Evolutionary conservation across 2,329 filamentous ascomycete genomes (phyloP).

Genomic region (Rutstroemia sp.): DNA sequence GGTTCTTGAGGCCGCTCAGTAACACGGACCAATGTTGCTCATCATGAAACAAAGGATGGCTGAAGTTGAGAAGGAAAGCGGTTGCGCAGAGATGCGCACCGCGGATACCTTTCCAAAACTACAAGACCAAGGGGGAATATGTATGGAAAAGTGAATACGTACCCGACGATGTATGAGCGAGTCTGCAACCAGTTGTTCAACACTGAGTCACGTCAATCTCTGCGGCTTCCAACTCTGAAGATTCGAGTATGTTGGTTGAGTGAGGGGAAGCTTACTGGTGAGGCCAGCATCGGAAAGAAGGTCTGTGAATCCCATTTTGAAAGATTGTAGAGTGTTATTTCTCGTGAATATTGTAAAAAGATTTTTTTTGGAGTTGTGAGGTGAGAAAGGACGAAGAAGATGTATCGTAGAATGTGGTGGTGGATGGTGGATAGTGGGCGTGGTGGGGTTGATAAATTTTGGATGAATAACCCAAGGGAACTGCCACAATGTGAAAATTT

Average conservation of each 20-base stretch:
- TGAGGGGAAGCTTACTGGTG: slow-evolving; percentile 36
- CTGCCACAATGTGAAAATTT: slow-evolving; percentile 5
- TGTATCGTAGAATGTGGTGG: slow-evolving; percentile 1
- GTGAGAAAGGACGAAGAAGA: slow-evolving; percentile 4
- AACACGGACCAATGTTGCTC: slow-evolving; percentile 94
- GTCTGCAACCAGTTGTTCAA: slow-evolving; percentile 68
- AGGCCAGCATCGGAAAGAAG: slow-evolving; percentile 59
- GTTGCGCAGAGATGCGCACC: slow-evolving; percentile 13
- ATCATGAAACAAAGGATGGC: slow-evolving; percentile 48
- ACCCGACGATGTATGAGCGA: slow-evolving; percentile 78
- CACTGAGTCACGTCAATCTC: slow-evolving; percentile 39
- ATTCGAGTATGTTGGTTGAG: neutral
- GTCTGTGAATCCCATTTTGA: slow-evolving; percentile 61
- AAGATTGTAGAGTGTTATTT: slow-evolving; percentile 7
- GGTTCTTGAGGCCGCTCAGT: slow-evolving; percentile 92
- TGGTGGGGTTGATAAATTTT: slow-evolving; percentile 9
- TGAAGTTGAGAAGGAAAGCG: slow-evolving; percentile 14
- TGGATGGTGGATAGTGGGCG: slow-evolving; percentile 2
- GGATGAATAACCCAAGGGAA: slow-evolving; percentile 2
- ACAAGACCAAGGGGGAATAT: slow-evolving; percentile 14
- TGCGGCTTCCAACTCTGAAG: slow-evolving; percentile 12
- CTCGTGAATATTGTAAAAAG: neutral
- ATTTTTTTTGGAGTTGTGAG: neutral
- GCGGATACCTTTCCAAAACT: slow-evolving; percentile 12
- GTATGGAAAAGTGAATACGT: slow-evolving; percentile 36